Evolutionary conservation across 2,329 filamentous ascomycete species (phyloP), one percentile per base, ranked within the genome.

Genomic region (Westerdykella sp.): DNA sequence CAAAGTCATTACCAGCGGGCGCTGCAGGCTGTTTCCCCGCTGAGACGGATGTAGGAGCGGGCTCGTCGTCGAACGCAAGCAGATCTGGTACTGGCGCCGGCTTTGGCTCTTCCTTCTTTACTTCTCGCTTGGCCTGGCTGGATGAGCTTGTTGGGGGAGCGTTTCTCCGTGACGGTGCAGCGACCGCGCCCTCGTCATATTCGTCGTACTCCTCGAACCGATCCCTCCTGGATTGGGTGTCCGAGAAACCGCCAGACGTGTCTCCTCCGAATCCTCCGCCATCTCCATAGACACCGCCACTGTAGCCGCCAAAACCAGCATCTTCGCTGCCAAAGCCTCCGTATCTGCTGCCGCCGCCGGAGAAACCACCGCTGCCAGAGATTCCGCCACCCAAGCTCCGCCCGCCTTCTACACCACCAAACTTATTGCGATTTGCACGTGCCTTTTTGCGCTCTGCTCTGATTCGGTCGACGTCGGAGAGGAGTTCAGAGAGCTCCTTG

Each of bases 121-220:
- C 67, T 52, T 73, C 70, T 50, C 62, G 60, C 54, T 64, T 69
- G 41, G 66, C 54, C 58, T 54, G 56, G 32, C 52, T 58, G 30
- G 57, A 54, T 45, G 58, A 57, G 44, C 64, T 53, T 42, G 59
- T 44, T 11, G 62, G 44, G 22, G 68, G 66, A 51, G 74, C 70
- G 62, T 74, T 79, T 56, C 75, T 71, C 53, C 73, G 73, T 28
- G 73, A 71, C 45, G 78, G 71, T 43, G 75, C 65, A 40, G 74
- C 63, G 39, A 69, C 70, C 39, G 76, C 74, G 34, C 77, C 87
- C 58, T 95, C 93, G 43, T 97, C 91, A 59, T 84, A 91, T 68
- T 98, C 93, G 62, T 98, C 90, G 60, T 98, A 98, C 68, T 96
- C 93, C 56, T 97, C 91, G 56, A 96, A 98, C 51, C 84, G 80